These are phyloP conservation scores for Pythium pyrilobum DNA, from an alignment of 352 stramenopile genomes.

Conservation along the genomic window DNA sequence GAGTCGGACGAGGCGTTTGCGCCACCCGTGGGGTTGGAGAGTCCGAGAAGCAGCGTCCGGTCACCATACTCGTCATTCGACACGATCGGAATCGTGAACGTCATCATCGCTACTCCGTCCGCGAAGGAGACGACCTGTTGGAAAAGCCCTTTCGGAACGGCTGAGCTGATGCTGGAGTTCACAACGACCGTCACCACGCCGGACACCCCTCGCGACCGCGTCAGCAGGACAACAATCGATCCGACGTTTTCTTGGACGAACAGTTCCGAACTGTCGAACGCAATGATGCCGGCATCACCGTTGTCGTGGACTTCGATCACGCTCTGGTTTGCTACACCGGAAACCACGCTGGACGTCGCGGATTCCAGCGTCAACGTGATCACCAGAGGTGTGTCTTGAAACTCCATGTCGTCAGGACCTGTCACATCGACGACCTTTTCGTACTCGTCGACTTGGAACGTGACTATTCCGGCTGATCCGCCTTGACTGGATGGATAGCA, in stretches of 20 bases:
- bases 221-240: slow-evolving; percentile 4
- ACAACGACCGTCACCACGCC: slow-evolving; percentile 23
- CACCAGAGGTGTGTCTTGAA: slow-evolving; percentile 18
- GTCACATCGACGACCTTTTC: slow-evolving; percentile 19
- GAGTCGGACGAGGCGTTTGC: slow-evolving; percentile 5
- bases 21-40: slow-evolving; percentile 26
- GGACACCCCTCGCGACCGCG: slow-evolving; percentile 1
- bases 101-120: slow-evolving; percentile 9
- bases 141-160: slow-evolving; percentile 20
- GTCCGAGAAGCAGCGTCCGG: slow-evolving; percentile 21
- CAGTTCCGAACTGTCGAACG: slow-evolving; percentile 15
- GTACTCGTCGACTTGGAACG: slow-evolving; percentile 5
- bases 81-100: slow-evolving; percentile 21
- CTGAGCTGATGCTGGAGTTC: slow-evolving; percentile 28
- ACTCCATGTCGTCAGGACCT: slow-evolving; percentile 23
- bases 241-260: slow-evolving; percentile 17
- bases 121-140: slow-evolving; percentile 25
- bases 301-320: slow-evolving; percentile 30
- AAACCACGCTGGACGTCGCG: slow-evolving; percentile 17
- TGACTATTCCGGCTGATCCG: background rate
- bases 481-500: slow-evolving; percentile 4
- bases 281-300: slow-evolving; percentile 26
- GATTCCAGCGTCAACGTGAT: slow-evolving; percentile 20
- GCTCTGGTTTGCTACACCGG: background rate
- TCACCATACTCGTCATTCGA: slow-evolving; percentile 26